phyloP scores from a whole-genome alignment of 1,284 basidiomycete species.

The Acaromyces ingoldii region DNA sequence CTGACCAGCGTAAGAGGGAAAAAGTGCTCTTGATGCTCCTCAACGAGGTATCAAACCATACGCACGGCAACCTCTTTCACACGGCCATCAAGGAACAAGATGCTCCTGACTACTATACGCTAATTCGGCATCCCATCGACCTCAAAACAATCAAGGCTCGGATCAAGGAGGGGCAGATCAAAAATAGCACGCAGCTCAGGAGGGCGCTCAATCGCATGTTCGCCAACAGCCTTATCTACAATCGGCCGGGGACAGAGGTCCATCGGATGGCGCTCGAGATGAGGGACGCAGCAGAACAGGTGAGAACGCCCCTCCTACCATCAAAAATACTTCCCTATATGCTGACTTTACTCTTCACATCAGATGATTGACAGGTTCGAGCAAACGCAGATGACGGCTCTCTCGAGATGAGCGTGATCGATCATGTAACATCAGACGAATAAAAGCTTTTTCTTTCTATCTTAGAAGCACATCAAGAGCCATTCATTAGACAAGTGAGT shows the following conservation, averaged over 20 bases:
- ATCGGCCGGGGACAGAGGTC: constrained; percentile 44
- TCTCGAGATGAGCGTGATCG: too few relatives aligned
- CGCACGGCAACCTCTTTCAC: constrained; percentile 47
- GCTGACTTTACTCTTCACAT: neutral
- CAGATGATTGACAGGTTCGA: constrained; percentile 26
- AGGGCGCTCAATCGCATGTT: constrained; percentile 40
- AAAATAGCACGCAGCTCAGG: constrained; percentile 23
- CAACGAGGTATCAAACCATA: constrained; percentile 45
- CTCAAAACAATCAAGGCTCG: constrained; percentile 42
- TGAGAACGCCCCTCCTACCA: neutral
- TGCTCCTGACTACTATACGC: constrained; percentile 44
- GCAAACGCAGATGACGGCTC: constrained; percentile 16
- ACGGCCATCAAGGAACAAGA: constrained; percentile 45
- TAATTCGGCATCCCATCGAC: constrained; percentile 42
- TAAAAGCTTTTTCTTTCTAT: too few relatives aligned
- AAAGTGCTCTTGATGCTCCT: constrained; percentile 43
- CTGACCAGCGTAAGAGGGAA: constrained; percentile 26
- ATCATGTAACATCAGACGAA: too few relatives aligned
- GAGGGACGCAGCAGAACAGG: constrained; percentile 34
- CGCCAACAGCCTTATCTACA: constrained; percentile 47
- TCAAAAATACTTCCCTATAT: neutral
- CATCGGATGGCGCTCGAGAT: constrained; percentile 47
- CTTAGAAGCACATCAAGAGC: too few relatives aligned
- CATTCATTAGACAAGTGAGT: too few relatives aligned
- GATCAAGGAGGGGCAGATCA: constrained; percentile 42